Evolutionary conservation across 1,284 basidiomycete species (phyloP).

Genomic region (Mycena citricolor): DNA sequence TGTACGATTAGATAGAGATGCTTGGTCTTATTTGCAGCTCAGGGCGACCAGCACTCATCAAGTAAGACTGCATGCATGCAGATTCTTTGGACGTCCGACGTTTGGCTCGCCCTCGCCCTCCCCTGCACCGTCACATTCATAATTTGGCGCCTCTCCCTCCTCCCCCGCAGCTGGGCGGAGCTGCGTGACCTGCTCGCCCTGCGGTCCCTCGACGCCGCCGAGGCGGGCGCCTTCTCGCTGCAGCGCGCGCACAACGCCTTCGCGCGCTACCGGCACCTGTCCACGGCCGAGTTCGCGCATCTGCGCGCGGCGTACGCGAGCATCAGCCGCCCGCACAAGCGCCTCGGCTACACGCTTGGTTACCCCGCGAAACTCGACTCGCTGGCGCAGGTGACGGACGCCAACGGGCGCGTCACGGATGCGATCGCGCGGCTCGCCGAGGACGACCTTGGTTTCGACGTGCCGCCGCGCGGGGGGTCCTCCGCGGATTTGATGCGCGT

Average conservation of each 20-base stretch:
- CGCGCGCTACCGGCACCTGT: conserved; percentile 36
- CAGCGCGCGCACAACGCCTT: conserved; percentile 39
- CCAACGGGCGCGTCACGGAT: conserved; percentile 48
- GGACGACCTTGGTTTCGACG: conserved; percentile 30
- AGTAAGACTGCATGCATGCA: conserved; percentile 3
- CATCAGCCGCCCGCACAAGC: conserved; percentile 42
- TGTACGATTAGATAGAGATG: neutral
- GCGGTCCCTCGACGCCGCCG: conserved; percentile 17
- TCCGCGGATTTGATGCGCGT: conserved; percentile 47
- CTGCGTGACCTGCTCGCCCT: conserved; percentile 28
- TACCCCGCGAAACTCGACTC: conserved; percentile 52
- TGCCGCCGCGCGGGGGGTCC: conserved; percentile 25
- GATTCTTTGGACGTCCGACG: conserved; percentile 36
- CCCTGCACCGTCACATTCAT: conserved; percentile 36
- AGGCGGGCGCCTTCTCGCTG: conserved; percentile 35
- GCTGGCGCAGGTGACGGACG: conserved; percentile 42
- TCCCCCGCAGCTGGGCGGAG: conserved; percentile 28
- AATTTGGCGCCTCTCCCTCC: conserved; percentile 25
- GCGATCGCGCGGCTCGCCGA: conserved; percentile 46
- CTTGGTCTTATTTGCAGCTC: neutral
- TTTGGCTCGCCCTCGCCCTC: conserved; percentile 35
- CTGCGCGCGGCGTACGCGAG: conserved; percentile 40
- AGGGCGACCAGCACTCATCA: too few relatives aligned
- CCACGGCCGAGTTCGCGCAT: conserved; percentile 34
- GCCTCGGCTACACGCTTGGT: conserved; percentile 50